phyloP scores from a whole-genome alignment of 2,329 filamentous ascomycete genomes.

The Trichoderma sp. region DNA sequence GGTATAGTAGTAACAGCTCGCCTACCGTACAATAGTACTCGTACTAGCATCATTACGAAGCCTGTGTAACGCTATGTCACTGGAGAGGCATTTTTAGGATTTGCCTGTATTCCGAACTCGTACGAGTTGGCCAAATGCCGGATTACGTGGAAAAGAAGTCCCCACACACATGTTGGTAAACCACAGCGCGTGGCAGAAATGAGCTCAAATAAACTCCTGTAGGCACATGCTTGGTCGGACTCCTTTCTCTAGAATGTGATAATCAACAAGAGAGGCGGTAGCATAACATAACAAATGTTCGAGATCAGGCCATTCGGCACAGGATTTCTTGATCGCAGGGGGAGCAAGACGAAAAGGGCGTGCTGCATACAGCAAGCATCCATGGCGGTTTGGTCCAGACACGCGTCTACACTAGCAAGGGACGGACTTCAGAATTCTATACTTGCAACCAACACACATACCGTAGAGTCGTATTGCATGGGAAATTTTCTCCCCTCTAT shows the following conservation, averaged over 20 bases:
- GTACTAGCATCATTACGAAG: neutral
- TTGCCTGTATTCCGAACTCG: neutral
- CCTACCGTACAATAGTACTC: neutral
- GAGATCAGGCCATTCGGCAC: neutral
- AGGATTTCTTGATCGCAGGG: neutral
- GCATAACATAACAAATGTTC: neutral
- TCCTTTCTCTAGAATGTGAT: neutral
- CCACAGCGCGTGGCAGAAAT: neutral
- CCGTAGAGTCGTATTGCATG: neutral
- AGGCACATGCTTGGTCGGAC: neutral
- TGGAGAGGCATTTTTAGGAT: neutral
- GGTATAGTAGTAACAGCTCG: neutral
- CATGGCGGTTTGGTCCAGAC: neutral
- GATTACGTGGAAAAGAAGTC: neutral
- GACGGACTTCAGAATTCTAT: neutral
- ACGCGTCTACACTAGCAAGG: neutral
- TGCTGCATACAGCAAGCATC: neutral
- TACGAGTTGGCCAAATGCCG: neutral
- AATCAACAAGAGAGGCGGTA: neutral
- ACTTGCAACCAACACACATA: neutral
- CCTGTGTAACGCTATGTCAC: neutral
- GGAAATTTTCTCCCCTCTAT: neutral
- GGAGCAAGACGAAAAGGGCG: neutral
- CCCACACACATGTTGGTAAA: neutral
- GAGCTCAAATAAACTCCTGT: neutral